These are phyloP conservation scores for Quillaja saponaria DNA, from an alignment of 306 rosid genomes.

Conservation along the genomic window DNA sequence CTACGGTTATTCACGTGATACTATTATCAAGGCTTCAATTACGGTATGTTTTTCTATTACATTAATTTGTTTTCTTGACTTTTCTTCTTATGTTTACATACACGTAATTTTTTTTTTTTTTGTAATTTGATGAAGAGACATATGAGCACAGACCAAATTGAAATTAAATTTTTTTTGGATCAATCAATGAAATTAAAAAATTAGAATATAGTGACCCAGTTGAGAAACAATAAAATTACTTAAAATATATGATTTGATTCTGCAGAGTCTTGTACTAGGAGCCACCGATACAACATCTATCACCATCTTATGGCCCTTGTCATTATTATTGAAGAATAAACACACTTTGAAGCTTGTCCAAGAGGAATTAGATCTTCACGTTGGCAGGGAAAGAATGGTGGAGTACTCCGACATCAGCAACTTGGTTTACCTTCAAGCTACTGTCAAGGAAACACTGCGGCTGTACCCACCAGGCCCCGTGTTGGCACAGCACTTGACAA, in stretches of 20 bases:
- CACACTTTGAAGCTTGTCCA: neutral
- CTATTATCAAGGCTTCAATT: constrained; percentile 35
- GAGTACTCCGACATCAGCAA: constrained; percentile 17
- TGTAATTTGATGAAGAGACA: too few relatives aligned
- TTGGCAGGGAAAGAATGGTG: constrained; percentile 19
- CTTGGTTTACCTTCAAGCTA: constrained; percentile 24
- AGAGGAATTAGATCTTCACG: constrained; percentile 24
- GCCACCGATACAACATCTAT: neutral
- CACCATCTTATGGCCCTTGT: neutral
- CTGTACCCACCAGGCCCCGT: constrained; percentile 16
- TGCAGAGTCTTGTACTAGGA: neutral
- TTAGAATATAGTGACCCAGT: too few relatives aligned
- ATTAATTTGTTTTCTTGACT: too few relatives aligned
- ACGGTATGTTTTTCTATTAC: constrained; percentile 11
- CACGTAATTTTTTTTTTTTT: too few relatives aligned
- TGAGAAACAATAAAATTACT: too few relatives aligned
- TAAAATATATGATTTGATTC: too few relatives aligned
- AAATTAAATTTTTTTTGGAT: too few relatives aligned
- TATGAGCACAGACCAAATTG: too few relatives aligned
- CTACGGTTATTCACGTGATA: constrained; percentile 19
- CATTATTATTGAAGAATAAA: neutral
- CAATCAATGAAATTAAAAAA: too few relatives aligned
- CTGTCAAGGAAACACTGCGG: constrained; percentile 24
- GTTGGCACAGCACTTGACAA: constrained; percentile 2
- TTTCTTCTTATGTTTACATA: too few relatives aligned